phyloP scores from a whole-genome alignment of 495 filamentous ascomycete genomes.

The Clavariopsis aquatica region DNA sequence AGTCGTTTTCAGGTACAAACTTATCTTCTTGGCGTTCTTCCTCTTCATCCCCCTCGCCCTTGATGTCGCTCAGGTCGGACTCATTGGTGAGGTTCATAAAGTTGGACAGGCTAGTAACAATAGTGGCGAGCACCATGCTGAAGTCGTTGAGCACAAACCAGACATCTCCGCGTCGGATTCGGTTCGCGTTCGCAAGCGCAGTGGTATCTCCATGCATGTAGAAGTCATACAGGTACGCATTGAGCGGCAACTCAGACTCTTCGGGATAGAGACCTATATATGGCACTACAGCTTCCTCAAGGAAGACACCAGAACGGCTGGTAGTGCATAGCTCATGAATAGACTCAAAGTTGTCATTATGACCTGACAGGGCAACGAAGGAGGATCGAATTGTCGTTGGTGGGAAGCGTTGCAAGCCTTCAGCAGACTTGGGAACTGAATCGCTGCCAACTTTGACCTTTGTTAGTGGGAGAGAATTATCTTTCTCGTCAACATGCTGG shows the following conservation, averaged over 20 bases:
- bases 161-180: constrained; percentile 61
- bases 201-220: constrained; percentile 66
- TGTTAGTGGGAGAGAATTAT: constrained; percentile 62
- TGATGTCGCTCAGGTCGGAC: constrained; percentile 43
- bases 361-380: constrained; percentile 72
- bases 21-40: constrained; percentile 43
- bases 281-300: constrained; percentile 71
- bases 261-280: constrained; percentile 60
- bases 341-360: constrained; percentile 59
- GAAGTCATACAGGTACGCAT: constrained; percentile 75
- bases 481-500: constrained; percentile 58
- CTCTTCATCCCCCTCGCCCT: constrained; percentile 47
- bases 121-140: constrained; percentile 66
- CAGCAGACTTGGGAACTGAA: background rate
- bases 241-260: constrained; percentile 54
- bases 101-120: constrained; percentile 59
- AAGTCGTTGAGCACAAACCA: constrained; percentile 73
- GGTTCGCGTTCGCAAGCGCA: constrained; percentile 59
- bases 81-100: constrained; percentile 48
- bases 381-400: constrained; percentile 57
- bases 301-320: constrained; percentile 64
- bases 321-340: constrained; percentile 65
- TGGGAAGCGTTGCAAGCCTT: constrained; percentile 20
- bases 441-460: constrained; percentile 49
- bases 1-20: constrained; percentile 45